Evolutionary conservation across 495 filamentous ascomycete genomes (phyloP).

Genomic region (Copromyces sp.): DNA sequence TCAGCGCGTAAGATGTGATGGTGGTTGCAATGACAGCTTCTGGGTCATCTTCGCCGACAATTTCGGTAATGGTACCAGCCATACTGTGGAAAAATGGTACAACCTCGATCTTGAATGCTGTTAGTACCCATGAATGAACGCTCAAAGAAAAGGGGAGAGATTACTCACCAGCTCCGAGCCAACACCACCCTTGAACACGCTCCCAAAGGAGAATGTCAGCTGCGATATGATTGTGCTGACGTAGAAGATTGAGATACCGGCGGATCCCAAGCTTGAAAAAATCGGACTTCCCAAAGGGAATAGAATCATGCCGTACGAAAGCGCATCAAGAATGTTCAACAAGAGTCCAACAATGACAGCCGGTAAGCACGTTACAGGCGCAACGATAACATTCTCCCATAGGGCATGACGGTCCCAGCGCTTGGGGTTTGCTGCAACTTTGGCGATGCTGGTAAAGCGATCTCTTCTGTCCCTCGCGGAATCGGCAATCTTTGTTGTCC

Average conservation of each 20-base stretch:
- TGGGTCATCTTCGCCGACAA: constrained; percentile 69
- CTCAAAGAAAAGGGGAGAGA: neutral
- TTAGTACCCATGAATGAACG: constrained; percentile 1
- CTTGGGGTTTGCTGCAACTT: constrained; percentile 45
- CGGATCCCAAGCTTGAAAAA: constrained; percentile 73
- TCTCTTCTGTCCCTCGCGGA: constrained; percentile 1
- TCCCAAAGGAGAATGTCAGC: constrained; percentile 81
- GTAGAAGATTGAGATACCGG: constrained; percentile 97
- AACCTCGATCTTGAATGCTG: constrained; percentile 63
- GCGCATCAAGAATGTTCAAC: constrained; percentile 84
- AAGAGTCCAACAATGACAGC: constrained; percentile 81
- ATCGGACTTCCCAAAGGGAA: constrained; percentile 81
- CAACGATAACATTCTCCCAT: constrained; percentile 52
- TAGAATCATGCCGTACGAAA: constrained; percentile 95
- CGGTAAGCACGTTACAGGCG: constrained; percentile 62
- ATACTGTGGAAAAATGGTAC: constrained; percentile 97
- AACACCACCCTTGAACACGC: constrained; percentile 82
- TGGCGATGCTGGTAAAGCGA: constrained; percentile 6
- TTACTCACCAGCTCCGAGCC: constrained; percentile 81
- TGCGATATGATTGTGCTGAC: constrained; percentile 94
- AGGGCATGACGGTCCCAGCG: constrained; percentile 58
- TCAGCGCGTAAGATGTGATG: constrained; percentile 81
- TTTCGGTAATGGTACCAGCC: constrained; percentile 75
- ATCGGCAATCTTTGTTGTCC: constrained; percentile 7
- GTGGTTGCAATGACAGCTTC: constrained; percentile 85